phyloP scores from a whole-genome alignment of 2,329 filamentous ascomycete genomes.

The Cladosporium sp. region DNA sequence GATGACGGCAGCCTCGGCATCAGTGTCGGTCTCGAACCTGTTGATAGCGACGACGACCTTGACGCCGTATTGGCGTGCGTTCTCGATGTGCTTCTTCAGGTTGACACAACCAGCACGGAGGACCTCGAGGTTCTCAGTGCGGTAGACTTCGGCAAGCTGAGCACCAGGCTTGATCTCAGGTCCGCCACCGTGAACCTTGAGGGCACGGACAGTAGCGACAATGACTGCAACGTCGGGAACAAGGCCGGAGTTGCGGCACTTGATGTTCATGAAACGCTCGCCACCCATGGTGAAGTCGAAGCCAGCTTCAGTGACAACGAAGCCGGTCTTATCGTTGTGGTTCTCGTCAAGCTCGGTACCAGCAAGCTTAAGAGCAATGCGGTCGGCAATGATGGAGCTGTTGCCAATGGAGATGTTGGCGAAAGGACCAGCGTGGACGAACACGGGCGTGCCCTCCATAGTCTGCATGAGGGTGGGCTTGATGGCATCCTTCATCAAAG shows the following conservation, averaged over 20 bases:
- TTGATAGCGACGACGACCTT: slow-evolving; percentile 98
- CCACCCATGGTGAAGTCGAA: slow-evolving; percentile 99
- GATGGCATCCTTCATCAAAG: slow-evolving; percentile 96
- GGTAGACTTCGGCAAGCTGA: slow-evolving; percentile 82
- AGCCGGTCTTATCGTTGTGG: slow-evolving; percentile 77
- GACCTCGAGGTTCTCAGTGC: slow-evolving; percentile 88
- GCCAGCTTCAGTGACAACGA: slow-evolving; percentile 93
- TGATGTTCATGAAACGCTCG: slow-evolving; percentile 99
- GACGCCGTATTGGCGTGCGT: slow-evolving; percentile 84
- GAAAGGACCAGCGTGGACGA: slow-evolving; percentile 96
- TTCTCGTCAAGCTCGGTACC: slow-evolving; percentile 93
- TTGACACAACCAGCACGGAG: slow-evolving; percentile 90
- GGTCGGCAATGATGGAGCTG: slow-evolving; percentile 92
- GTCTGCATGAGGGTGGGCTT: slow-evolving; percentile 99
- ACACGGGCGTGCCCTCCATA: slow-evolving; percentile 92
- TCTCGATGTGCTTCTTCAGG: slow-evolving; percentile 90
- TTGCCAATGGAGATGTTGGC: slow-evolving; percentile 98
- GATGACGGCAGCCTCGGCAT: slow-evolving; percentile 85
- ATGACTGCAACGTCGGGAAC: slow-evolving; percentile 91
- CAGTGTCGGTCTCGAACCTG: slow-evolving; percentile 90
- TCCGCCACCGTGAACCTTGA: slow-evolving; percentile 96
- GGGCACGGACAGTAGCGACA: slow-evolving; percentile 89
- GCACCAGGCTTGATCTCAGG: slow-evolving; percentile 90
- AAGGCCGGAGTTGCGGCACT: slow-evolving; percentile 91
- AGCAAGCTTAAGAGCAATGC: slow-evolving; percentile 90